Percentiles rank a stretch among this genome's conserved stretches.
These are phyloP conservation scores for Phytophthora aleatoria DNA, from an alignment of 352 stramenopile species.

Conservation along the genomic window DNA sequence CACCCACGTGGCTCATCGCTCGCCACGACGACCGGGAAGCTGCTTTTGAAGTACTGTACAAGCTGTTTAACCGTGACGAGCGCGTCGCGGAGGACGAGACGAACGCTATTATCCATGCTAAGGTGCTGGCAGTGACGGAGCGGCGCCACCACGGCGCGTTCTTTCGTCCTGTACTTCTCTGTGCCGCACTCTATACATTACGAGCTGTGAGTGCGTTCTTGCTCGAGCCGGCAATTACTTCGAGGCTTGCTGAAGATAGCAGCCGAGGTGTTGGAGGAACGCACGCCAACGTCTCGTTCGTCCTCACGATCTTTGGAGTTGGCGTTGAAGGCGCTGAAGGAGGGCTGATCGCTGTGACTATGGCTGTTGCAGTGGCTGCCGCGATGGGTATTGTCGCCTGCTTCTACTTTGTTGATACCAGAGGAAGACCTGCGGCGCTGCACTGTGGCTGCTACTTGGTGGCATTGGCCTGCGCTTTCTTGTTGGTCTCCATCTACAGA, in stretches of 20 bases:
- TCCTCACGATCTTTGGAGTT: constrained; percentile 67
- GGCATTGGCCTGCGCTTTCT: constrained; percentile 45
- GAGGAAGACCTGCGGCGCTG: constrained; percentile 53
- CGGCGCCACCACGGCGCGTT: constrained; percentile 66
- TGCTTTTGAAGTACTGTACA: constrained; percentile 64
- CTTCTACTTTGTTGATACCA: constrained; percentile 72
- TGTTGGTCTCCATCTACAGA: constrained; percentile 53
- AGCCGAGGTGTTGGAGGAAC: constrained; percentile 31
- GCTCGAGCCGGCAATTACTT: constrained; percentile 58
- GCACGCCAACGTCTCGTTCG: constrained; percentile 42
- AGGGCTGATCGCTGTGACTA: constrained; percentile 49
- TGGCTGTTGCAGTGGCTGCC: constrained; percentile 48
- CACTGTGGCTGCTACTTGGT: constrained; percentile 69
- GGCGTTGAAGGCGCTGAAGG: constrained; percentile 56
- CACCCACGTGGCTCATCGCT: constrained; percentile 78
- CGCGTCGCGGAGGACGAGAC: constrained; percentile 64
- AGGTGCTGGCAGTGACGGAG: constrained; percentile 59
- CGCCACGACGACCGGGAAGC: constrained; percentile 72
- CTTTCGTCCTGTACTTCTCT: constrained; percentile 70
- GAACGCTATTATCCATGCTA: constrained; percentile 79
- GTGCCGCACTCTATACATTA: constrained; percentile 51
- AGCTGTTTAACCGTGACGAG: constrained; percentile 58
- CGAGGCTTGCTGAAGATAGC: constrained; percentile 32
- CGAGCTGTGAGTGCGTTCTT: constrained; percentile 53
- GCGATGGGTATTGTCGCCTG: constrained; percentile 53